phyloP scores from a whole-genome alignment of 257 asterid genomes.

The Agastache rugosa region DNA sequence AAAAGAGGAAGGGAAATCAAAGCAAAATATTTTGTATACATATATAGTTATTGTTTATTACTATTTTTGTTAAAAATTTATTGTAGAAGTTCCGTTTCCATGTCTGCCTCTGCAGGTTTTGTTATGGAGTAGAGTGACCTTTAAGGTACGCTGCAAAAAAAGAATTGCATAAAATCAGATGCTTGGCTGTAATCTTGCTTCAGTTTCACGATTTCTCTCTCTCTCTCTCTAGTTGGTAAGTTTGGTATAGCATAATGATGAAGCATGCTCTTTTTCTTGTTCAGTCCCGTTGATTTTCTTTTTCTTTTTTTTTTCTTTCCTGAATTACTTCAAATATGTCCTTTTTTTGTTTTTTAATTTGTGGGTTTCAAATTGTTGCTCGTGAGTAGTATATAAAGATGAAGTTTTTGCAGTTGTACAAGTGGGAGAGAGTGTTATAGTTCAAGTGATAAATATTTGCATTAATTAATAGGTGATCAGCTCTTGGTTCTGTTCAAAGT shows the following conservation, averaged over 20 bases:
- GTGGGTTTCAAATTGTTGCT: slow-evolving; percentile 34
- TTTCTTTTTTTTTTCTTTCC: neutral
- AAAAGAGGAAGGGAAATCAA: neutral
- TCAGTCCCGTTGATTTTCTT: slow-evolving; percentile 2
- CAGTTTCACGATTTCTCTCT: slow-evolving; percentile 40
- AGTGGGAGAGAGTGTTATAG: slow-evolving; percentile 32
- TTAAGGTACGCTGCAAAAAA: slow-evolving; percentile 45
- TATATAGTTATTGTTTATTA: neutral
- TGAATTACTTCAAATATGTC: slow-evolving; percentile 21
- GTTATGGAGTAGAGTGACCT: slow-evolving; percentile 50
- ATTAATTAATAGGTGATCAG: slow-evolving; percentile 37
- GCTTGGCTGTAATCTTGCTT: slow-evolving; percentile 41
- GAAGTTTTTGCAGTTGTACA: slow-evolving; percentile 32
- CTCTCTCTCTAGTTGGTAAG: slow-evolving; percentile 55
- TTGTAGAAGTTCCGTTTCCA: slow-evolving; percentile 34
- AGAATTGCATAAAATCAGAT: slow-evolving; percentile 22
- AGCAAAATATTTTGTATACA: neutral
- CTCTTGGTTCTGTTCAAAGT: slow-evolving; percentile 30
- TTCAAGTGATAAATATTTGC: slow-evolving; percentile 12
- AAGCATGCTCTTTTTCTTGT: slow-evolving; percentile 33
- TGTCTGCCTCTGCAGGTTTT: slow-evolving; percentile 37
- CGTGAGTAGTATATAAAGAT: slow-evolving; percentile 48
- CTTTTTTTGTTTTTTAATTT: slow-evolving; percentile 20
- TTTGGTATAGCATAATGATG: slow-evolving; percentile 47
- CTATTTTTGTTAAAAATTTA: neutral